Conservation (phyloP, 2,329 filamentous ascomycete genomes). For the Trichoderma semiorbis region DNA sequence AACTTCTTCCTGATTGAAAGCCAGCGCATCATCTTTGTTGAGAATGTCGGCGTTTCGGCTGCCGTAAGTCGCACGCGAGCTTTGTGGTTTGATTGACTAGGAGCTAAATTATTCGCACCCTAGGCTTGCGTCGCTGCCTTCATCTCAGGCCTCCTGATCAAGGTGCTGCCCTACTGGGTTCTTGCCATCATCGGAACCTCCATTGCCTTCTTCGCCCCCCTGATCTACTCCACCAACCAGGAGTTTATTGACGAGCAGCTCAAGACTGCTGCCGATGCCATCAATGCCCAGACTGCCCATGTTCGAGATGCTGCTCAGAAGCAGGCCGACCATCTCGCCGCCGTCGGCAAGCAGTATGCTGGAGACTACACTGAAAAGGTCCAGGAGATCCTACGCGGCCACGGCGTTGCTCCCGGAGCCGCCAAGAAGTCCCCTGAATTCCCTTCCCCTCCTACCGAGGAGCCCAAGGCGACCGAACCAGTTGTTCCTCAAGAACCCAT, state of each 20-base stretch:
- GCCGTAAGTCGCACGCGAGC: conserved; percentile 45
- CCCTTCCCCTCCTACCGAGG: conserved; percentile 37
- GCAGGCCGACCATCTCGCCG: conserved; percentile 60
- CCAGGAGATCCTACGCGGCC: conserved; percentile 58
- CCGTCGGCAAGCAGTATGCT: conserved; percentile 64
- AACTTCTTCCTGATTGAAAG: conserved; percentile 71
- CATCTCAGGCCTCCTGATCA: conserved; percentile 65
- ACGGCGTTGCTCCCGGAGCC: conserved; percentile 41
- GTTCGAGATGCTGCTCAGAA: conserved; percentile 59
- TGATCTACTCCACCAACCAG: conserved; percentile 65
- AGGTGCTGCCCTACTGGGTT: conserved; percentile 68
- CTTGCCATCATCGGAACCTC: conserved; percentile 59
- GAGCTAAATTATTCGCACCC: neutral
- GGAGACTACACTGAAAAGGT: conserved; percentile 67
- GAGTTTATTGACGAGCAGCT: conserved; percentile 65
- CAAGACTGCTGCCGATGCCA: conserved; percentile 53
- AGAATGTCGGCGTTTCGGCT: conserved; percentile 60
- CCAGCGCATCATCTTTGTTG: conserved; percentile 65
- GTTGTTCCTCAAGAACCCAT: conserved; percentile 30
- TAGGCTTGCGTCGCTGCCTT: conserved; percentile 60
- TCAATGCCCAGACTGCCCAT: conserved; percentile 62
- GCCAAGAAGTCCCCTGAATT: conserved; percentile 38
- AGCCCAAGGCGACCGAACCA: conserved; percentile 30
- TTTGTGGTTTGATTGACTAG: neutral
- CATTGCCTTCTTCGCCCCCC: conserved; percentile 57